Evolutionary conservation across 2,329 filamentous ascomycete species (phyloP), one percentile per base, ranked within the genome.

Genomic region (Rutstroemia sydowiana): DNA sequence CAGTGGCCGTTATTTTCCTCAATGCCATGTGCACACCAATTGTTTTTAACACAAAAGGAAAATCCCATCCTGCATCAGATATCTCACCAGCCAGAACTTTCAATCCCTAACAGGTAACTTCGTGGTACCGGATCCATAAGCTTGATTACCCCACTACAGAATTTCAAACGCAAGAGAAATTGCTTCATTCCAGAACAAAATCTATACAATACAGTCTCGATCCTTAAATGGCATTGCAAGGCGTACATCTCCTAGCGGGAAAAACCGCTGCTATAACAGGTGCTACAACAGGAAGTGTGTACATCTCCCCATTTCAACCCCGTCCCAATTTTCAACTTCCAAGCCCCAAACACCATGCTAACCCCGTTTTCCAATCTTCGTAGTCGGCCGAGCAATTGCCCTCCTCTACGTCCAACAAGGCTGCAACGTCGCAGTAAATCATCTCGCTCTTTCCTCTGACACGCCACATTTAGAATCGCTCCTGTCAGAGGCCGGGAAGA

Each of bases 341-440:
- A 68, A n/a, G 14, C 3, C n/a, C 32, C 16, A 10, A 20, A 11
- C 18, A 16, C 16, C 41, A 44, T 18, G 28, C 48, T 46, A 46
- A 51, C 10, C 5, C 2, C 51, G 8, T 5, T 11, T 21, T 6
- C 4, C n/a, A 26, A 26, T 26, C 8, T 20, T 11, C 23, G 2
- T 5, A 51, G 95, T 95, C 62, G 90, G 90, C 48, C 80, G 87
- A 58, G 90, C 89, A 60, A 95, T 95, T 57, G 83, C 85, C 39
- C 77, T 95, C 46, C 84, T 84, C 62, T 95, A 88, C 67, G 73
- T 92, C 48, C 75, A 77, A 4, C 87, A 95, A 61, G 89, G 89
- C 59, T 87, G 85, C 60, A 78, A 79, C 65, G 87, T 95, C 30
- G 82, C 86, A 26, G 80, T 95, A 55, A 95, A 93, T 72, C 87